phyloP scores from a whole-genome alignment of 495 filamentous ascomycete species.

The Penicillium malachiteum region DNA sequence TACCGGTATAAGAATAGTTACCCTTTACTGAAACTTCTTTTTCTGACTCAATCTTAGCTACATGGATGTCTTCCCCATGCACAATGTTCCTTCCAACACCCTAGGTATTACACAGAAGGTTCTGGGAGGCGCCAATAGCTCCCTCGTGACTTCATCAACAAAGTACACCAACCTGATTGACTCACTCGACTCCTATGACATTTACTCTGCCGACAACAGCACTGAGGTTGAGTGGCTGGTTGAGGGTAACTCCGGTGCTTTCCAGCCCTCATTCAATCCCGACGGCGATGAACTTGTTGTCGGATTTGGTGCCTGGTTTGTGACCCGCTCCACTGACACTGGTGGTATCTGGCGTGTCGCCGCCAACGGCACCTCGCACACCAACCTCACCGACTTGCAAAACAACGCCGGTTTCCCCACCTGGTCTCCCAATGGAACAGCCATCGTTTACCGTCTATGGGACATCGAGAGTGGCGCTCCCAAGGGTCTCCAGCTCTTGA shows the following conservation, averaged over 20 bases:
- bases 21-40: neutral
- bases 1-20: neutral
- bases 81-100: neutral
- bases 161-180: neutral
- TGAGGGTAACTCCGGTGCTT: slow-evolving; percentile 5
- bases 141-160: neutral
- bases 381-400: slow-evolving; percentile 1
- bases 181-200: neutral
- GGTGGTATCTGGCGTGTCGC: slow-evolving; percentile 7
- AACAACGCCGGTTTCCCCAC: slow-evolving; percentile 8
- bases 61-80: slow-evolving; percentile 11
- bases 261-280: slow-evolving; percentile 13
- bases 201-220: neutral
- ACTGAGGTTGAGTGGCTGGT: neutral
- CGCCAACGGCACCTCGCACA: slow-evolving; percentile 6
- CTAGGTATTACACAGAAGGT: neutral
- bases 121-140: neutral
- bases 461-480: slow-evolving; percentile 1
- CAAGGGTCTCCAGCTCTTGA: slow-evolving; percentile 1
- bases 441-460: slow-evolving; percentile 8
- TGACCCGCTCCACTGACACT: neutral
- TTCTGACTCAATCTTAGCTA: neutral
- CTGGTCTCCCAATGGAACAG: slow-evolving; percentile 9
- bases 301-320: slow-evolving; percentile 12
- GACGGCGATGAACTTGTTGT: slow-evolving; percentile 7